A percentile compares a stretch with the other conserved stretches of the same genome.
Conservation (phyloP, 306 rosid species). For the Lathyrus oleraceus region DNA sequence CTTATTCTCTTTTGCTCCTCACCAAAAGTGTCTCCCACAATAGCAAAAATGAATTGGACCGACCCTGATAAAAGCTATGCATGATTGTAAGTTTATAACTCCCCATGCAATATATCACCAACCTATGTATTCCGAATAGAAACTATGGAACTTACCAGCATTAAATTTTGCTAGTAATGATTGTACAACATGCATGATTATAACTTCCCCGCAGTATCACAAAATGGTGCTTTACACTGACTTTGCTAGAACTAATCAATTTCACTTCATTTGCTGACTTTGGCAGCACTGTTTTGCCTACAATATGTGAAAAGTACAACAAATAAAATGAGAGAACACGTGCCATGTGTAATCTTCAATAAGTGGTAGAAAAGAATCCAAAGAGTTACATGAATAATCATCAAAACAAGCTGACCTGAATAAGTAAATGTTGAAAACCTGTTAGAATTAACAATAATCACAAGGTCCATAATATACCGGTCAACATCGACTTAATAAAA, state of each 20-base stretch:
- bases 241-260: slow-evolving; percentile 86
- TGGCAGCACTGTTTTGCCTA: slow-evolving; percentile 82
- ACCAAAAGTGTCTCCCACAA: no score
- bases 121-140: not conserved
- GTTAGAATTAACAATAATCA: slow-evolving; percentile 13
- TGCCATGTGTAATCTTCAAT: not conserved
- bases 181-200: slow-evolving; percentile 89
- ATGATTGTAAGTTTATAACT: no score
- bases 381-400: slow-evolving; percentile 24
- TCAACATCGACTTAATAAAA: not conserved
- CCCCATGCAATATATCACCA: no score
- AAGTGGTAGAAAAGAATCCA: slow-evolving; percentile 12
- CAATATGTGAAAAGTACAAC: slow-evolving; percentile 26
- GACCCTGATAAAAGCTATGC: no score
- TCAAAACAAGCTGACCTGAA: slow-evolving; percentile 28
- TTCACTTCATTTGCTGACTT: slow-evolving; percentile 93
- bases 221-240: slow-evolving; percentile 87
- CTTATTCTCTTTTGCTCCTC: no score
- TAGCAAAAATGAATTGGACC: no score
- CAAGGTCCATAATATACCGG: not conserved
- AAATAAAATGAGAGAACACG: slow-evolving; percentile 21
- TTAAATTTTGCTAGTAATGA: slow-evolving; percentile 72
- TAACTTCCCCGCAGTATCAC: slow-evolving; percentile 67
- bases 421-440: slow-evolving; percentile 21
- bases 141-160: slow-evolving; percentile 61